These are phyloP conservation scores for Lomentospora prolificans DNA, from an alignment of 2,329 filamentous ascomycete genomes.

Conservation along the genomic window DNA sequence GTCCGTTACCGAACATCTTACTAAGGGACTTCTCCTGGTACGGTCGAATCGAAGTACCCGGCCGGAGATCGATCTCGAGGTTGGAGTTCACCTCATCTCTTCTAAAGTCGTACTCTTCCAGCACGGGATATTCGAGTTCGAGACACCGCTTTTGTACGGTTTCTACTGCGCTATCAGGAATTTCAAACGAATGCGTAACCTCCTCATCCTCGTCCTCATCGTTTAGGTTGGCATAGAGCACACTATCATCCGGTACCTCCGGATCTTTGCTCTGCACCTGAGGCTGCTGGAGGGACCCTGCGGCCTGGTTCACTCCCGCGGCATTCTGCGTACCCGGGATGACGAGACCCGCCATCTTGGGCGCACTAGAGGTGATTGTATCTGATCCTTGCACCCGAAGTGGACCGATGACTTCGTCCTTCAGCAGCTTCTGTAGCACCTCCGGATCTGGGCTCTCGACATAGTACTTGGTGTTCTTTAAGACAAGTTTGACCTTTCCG, in stretches of 20 bases:
- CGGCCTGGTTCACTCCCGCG: slow-evolving; percentile 71
- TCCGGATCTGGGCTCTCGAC: slow-evolving; percentile 84
- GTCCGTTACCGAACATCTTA: slow-evolving; percentile 99
- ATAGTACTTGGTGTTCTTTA: slow-evolving; percentile 91
- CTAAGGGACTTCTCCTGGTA: slow-evolving; percentile 97
- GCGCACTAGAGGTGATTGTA: slow-evolving; percentile 72
- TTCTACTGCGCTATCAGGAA: slow-evolving; percentile 73
- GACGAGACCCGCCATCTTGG: slow-evolving; percentile 77
- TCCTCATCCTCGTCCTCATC: slow-evolving; percentile 82
- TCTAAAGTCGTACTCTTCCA: slow-evolving; percentile 96
- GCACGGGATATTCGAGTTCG: slow-evolving; percentile 73
- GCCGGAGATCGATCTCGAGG: slow-evolving; percentile 85
- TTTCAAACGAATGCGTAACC: slow-evolving; percentile 88
- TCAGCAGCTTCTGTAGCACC: slow-evolving; percentile 77
- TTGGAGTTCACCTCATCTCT: slow-evolving; percentile 85
- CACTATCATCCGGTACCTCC: slow-evolving; percentile 5
- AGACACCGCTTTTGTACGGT: slow-evolving; percentile 83
- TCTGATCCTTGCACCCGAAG: slow-evolving; percentile 63
- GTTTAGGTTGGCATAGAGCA: slow-evolving; percentile 46
- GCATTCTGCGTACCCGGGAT: slow-evolving; percentile 94
- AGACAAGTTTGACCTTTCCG: slow-evolving; percentile 88
- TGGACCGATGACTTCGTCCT: slow-evolving; percentile 71
- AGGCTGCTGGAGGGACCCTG: slow-evolving; percentile 14
- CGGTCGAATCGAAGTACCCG: slow-evolving; percentile 78
- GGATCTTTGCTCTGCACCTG: neutral